A percentile compares a stretch with the other conserved stretches of the same genome.
These are phyloP conservation scores for Kwoniella sp. DNA, from an alignment of 768 basidiomycete genomes.

Conservation along the genomic window DNA sequence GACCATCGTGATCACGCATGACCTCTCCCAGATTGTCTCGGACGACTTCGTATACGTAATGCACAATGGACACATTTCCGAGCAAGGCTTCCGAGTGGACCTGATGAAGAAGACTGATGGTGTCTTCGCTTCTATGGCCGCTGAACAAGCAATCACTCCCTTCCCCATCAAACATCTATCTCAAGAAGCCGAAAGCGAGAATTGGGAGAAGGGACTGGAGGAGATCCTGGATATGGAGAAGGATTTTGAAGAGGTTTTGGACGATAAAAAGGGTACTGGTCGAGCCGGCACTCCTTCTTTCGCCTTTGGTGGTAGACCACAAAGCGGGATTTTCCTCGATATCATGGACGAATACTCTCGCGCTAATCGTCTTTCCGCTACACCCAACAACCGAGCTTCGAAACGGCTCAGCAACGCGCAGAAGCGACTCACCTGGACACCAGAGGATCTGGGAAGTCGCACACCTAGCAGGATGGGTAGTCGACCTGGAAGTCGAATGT, in stretches of 20 bases:
- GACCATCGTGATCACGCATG: slow-evolving; percentile 93
- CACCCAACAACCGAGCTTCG: background rate
- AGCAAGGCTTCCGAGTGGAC: slow-evolving; percentile 83
- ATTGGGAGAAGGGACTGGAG: slow-evolving; percentile 57
- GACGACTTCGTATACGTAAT: slow-evolving; percentile 92
- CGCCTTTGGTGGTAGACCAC: slow-evolving; percentile 29
- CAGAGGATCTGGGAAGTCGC: slow-evolving; percentile 24
- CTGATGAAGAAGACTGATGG: slow-evolving; percentile 64
- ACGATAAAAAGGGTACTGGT: slow-evolving; percentile 10
- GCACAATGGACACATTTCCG: slow-evolving; percentile 73
- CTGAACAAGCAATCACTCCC: slow-evolving; percentile 61
- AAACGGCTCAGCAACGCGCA: slow-evolving; percentile 29
- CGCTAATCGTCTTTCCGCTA: slow-evolving; percentile 5
- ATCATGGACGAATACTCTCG: slow-evolving; percentile 48
- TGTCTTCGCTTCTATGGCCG: slow-evolving; percentile 73
- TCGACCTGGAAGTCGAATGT: slow-evolving; percentile 19
- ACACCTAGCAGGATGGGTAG: slow-evolving; percentile 19
- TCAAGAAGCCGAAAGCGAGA: background rate
- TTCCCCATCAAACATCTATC: slow-evolving; percentile 55
- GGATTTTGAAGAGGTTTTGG: slow-evolving; percentile 47
- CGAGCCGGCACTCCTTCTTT: slow-evolving; percentile 34
- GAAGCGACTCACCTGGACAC: slow-evolving; percentile 38
- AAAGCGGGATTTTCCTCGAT: slow-evolving; percentile 42
- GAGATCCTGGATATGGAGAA: slow-evolving; percentile 63
- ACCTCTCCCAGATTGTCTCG: slow-evolving; percentile 75